These are phyloP conservation scores for Capillidium rhysosporum DNA, from an alignment of 371 early-diverging fungal genomes.

Conservation along the genomic window DNA sequence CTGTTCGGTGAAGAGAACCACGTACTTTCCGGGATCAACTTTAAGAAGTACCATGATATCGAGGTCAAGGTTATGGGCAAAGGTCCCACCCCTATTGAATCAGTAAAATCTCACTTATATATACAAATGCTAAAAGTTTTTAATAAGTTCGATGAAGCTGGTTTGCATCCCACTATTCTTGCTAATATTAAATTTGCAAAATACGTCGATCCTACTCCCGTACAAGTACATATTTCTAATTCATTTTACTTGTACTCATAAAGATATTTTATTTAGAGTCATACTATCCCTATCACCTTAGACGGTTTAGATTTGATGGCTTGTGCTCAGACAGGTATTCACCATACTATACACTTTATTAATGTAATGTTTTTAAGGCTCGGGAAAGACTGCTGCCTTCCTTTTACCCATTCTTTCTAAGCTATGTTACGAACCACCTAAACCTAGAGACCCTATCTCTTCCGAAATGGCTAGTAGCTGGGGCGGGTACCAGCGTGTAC, in stretches of 20 bases:
- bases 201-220: slow-evolving; percentile 42
- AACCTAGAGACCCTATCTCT: not conserved
- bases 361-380: slow-evolving; percentile 13
- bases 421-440: not conserved
- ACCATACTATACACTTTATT: not conserved
- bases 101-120: slow-evolving; percentile 9
- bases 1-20: slow-evolving; percentile 24
- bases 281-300: slow-evolving; percentile 40
- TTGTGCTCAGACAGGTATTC: slow-evolving; percentile 50
- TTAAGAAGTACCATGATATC: slow-evolving; percentile 28
- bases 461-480: not conserved
- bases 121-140: not conserved
- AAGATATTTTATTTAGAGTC: slow-evolving; percentile 15
- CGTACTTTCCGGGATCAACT: slow-evolving; percentile 29
- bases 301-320: slow-evolving; percentile 47
- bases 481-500: not conserved
- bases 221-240: slow-evolving; percentile 21
- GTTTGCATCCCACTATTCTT: slow-evolving; percentile 23
- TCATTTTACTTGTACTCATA: not conserved
- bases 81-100: slow-evolving; percentile 19
- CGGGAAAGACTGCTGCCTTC: slow-evolving; percentile 53
- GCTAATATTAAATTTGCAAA: slow-evolving; percentile 29
- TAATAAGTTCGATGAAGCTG: slow-evolving; percentile 19
- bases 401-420: slow-evolving; percentile 23
- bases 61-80: slow-evolving; percentile 25